Evolutionary conservation across 1,284 basidiomycete genomes (phyloP), one percentile per base, ranked within the genome.

Genomic region (Lentinula novae-zelandiae): DNA sequence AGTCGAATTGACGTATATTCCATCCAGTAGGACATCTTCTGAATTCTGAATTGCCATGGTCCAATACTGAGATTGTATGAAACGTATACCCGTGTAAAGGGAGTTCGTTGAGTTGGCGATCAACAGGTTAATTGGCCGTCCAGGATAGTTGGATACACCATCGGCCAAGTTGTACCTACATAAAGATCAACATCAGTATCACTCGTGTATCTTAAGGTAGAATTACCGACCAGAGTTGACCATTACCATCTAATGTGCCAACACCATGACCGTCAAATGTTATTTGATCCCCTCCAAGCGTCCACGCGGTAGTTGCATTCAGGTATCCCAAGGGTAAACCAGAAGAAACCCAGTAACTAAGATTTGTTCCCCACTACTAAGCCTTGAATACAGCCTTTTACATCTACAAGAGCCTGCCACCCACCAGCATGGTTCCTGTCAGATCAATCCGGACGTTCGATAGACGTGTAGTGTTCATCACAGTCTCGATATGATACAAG

Each of bases 1-100:
- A 1, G 70, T 73, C 31, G 71, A 73, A 54, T 73, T 74, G 50
- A 75, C 65, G 54, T 71, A 73, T 7, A 75, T 73, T 31, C 71
- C 67, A 42, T 70, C 67, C 53, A 74, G 60, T 17, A 74, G 61
- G n/a, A 75, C 63, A 54, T 70, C 66, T 52, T 70, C 65, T 13
- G 73, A 70, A 40, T 67, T 57, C 22, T 65, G 69, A 22, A 75
- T 65, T 12, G 70, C 69, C 72, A 73, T 74, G 1, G 74, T 73
- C 74, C 73, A 75, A 61, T 73, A 73, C 61, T 75, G 72, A 20
- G 70, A 73, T 31, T 74, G 73, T 42, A 73, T 69, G 48, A 75
- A 72, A 34, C 71, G 68, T 27, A 75, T 57, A 5, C 70, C 71
- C 10, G 63, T 63, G 53, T 73, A 73, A 12, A 67, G 61, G 12